Evolutionary conservation across 805 yeast species (phyloP).

Genomic region (Groenewaldozyma salmanticensis): DNA sequence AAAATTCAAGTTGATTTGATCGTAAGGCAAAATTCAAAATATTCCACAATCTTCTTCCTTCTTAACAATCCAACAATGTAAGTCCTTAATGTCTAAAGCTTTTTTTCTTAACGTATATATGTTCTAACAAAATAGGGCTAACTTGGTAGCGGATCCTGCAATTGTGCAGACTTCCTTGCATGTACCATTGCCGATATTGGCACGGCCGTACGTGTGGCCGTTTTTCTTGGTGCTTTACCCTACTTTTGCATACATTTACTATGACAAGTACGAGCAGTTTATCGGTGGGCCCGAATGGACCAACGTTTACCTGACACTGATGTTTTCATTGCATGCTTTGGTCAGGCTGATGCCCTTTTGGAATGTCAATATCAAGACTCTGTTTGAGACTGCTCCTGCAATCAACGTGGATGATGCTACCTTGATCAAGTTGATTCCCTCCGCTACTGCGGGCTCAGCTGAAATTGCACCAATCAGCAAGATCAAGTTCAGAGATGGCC

Average conservation of each 20-base stretch:
- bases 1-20: too few relatives aligned
- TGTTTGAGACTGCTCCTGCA: conserved; percentile 55
- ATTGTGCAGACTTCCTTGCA: conserved; percentile 65
- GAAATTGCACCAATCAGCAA: conserved; percentile 61
- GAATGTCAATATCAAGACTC: conserved; percentile 63
- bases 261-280: conserved; percentile 62
- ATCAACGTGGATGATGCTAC: conserved; percentile 50
- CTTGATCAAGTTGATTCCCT: conserved; percentile 67
- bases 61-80: too few relatives aligned
- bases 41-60: too few relatives aligned
- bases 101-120: too few relatives aligned
- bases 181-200: conserved; percentile 48
- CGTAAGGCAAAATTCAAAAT: too few relatives aligned
- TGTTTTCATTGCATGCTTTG: conserved; percentile 63
- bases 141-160: conserved; percentile 59
- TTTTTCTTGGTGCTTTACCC: conserved; percentile 62
- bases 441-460: conserved; percentile 77
- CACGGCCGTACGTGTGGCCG: conserved; percentile 76
- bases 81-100: too few relatives aligned
- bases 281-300: conserved; percentile 95
- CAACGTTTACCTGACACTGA: conserved; percentile 68
- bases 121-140: too few relatives aligned
- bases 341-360: conserved; percentile 90
- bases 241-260: conserved; percentile 53
- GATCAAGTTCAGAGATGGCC: conserved; percentile 41